Base-by-base conservation (phyloP, 805 yeast species). In the Starmerella gropengiesseri region DNA sequence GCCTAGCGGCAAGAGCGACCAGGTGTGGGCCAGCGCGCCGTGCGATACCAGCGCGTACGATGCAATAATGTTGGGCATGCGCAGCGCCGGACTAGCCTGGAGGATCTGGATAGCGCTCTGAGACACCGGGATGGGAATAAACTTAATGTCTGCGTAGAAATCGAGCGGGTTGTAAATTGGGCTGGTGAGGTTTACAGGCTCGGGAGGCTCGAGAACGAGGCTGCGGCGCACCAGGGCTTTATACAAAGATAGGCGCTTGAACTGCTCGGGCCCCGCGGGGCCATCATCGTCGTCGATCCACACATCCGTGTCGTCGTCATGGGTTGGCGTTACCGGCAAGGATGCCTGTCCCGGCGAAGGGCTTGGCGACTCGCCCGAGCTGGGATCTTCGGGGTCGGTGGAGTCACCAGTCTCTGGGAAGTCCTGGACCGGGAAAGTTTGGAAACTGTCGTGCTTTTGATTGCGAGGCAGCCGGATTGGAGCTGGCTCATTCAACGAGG, bases 1-100 rank as follows among this genome's bases (percentile, higher is more conserved):
- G 8, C 26, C 14, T 14, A 53, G 46, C 1, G 45, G 47, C 34
- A 58, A 16, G 14, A 58, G 44, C 4, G 61, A 58, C 48, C 58
- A 58, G 5, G 51, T 27, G 42, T 53, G 57, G 14, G 53, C 33
- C 22, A 50, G 25, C 14, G 35, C 13, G 3, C 60, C 61, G 23
- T 56, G 57, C 14, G 46, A 43, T 1, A 58, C 29, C 2, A 58
- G 37, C 9, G 54, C 46, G 37, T 50, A 57, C 11, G 31, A 34
- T 29, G 48, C 49, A 5, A 19, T 7, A 12, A 54, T 22, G 6
- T 20, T 20, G 1, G 50, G 35, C 6, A 9, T 33, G 1, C 39
- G 14, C 16, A 51, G 31, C 12, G 44, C 47, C 1, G 46, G 44
- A 14, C 26, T 29, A 7, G 46, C 39, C 13, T 37, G 28, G 9